These are phyloP conservation scores for Trichothecium sympodiale DNA, from an alignment of 2,329 filamentous ascomycete species.

Conservation along the genomic window DNA sequence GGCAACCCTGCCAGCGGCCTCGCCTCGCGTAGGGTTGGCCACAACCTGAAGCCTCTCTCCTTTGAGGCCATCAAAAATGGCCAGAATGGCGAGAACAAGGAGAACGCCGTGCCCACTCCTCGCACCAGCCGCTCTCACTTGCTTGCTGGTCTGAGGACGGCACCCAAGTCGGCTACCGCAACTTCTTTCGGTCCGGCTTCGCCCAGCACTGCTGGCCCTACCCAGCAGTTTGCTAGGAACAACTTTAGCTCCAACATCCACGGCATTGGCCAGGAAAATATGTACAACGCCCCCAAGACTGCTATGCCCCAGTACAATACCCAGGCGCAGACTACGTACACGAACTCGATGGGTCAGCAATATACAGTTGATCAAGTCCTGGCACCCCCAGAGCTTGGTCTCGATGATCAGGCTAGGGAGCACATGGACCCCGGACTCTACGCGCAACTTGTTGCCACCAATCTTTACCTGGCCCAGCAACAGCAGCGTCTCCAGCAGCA, in stretches of 20 bases:
- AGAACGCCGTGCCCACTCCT: constrained; percentile 65
- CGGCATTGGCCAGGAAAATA: constrained; percentile 27
- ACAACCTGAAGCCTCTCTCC: constrained; percentile 82
- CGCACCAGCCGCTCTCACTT: constrained; percentile 92
- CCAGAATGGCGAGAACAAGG: constrained; percentile 49
- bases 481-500: constrained; percentile 94
- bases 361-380: constrained; percentile 84
- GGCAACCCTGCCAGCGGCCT: constrained; percentile 70
- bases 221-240: constrained; percentile 32
- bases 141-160: constrained; percentile 83
- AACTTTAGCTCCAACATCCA: constrained; percentile 33
- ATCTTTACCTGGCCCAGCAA: constrained; percentile 85
- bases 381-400: constrained; percentile 69
- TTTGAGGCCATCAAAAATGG: constrained; percentile 63
- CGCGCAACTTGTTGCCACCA: constrained; percentile 81
- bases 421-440: constrained; percentile 79
- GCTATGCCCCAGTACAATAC: constrained; percentile 38
- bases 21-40: constrained; percentile 72
- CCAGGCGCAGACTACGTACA: constrained; percentile 15
- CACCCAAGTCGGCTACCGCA: constrained; percentile 73
- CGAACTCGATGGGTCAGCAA: constrained; percentile 28
- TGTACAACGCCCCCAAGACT: constrained; percentile 43
- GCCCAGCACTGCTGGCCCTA: constrained; percentile 27
- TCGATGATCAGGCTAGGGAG: constrained; percentile 57
- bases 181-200: constrained; percentile 63